Conservation (phyloP, 1,139 yeast genomes). For the Blastobotrys malaysiensis region DNA sequence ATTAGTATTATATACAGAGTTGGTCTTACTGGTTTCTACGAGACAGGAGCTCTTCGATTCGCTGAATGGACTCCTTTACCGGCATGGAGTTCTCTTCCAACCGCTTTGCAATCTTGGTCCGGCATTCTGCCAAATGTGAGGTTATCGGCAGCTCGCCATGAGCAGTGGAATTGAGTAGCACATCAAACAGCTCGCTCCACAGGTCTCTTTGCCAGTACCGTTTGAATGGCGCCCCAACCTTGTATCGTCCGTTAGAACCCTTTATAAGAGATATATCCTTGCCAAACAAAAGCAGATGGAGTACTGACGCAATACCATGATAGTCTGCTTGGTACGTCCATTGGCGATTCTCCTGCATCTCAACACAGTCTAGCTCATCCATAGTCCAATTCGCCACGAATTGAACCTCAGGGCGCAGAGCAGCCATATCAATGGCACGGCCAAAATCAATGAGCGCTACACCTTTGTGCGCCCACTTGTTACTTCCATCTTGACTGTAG, state of each 20-base stretch:
- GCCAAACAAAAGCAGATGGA: slow-evolving; percentile 63
- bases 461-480: slow-evolving; percentile 53
- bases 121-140: slow-evolving; percentile 35
- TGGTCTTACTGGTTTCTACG: not conserved
- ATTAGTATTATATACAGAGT: not conserved
- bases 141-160: slow-evolving; percentile 40
- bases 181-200: slow-evolving; percentile 66
- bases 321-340: slow-evolving; percentile 88
- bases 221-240: slow-evolving; percentile 47
- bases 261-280: slow-evolving; percentile 39
- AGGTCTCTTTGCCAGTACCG: slow-evolving; percentile 72
- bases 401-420: slow-evolving; percentile 45
- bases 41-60: not conserved
- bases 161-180: slow-evolving; percentile 53
- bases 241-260: slow-evolving; percentile 24
- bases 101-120: slow-evolving; percentile 44
- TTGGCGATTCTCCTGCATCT: slow-evolving; percentile 54
- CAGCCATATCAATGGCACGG: slow-evolving; percentile 64
- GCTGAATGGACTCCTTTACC: not conserved
- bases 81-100: slow-evolving; percentile 31
- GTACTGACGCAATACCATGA: slow-evolving; percentile 71
- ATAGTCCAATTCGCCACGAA: slow-evolving; percentile 61
- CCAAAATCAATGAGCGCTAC: slow-evolving; percentile 78
- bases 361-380: slow-evolving; percentile 72
- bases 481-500: slow-evolving; percentile 32